Conservation (phyloP, 805 yeast genomes). For the Suhomyces prunicola region DNA sequence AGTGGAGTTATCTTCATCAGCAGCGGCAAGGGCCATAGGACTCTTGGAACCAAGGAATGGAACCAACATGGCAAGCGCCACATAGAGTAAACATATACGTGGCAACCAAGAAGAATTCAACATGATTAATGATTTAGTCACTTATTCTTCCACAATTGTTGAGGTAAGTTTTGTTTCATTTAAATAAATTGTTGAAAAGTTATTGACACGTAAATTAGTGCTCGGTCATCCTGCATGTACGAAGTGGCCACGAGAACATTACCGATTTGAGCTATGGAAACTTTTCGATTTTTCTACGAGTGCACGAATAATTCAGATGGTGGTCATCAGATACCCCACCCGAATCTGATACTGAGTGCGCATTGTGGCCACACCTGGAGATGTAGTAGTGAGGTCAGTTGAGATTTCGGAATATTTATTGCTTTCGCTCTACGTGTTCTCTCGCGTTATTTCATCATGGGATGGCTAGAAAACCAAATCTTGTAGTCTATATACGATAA, state of each 20-base stretch:
- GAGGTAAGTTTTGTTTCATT: neutral
- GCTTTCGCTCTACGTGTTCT: neutral
- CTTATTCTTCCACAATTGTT: neutral
- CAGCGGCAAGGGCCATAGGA: slow-evolving; percentile 19
- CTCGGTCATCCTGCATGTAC: slow-evolving; percentile 1
- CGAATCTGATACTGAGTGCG: neutral
- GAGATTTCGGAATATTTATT: neutral
- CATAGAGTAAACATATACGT: slow-evolving; percentile 22
- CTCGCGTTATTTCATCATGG: neutral
- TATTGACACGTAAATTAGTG: slow-evolving; percentile 5
- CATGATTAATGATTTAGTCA: slow-evolving; percentile 1
- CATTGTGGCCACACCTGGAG: neutral
- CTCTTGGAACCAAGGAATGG: slow-evolving; percentile 31
- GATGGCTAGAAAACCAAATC: neutral
- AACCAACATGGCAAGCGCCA: slow-evolving; percentile 33
- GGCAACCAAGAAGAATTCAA: slow-evolving; percentile 14
- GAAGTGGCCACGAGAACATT: slow-evolving; percentile 7
- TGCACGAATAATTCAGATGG: neutral
- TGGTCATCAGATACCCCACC: neutral
- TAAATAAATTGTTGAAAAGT: slow-evolving; percentile 3
- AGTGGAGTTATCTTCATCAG: slow-evolving; percentile 21
- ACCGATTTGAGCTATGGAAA: neutral
- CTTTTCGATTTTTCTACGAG: neutral
- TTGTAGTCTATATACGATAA: neutral
- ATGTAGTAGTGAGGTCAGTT: neutral